Evolutionary conservation across 345 rosid genomes (phyloP), one percentile per base, ranked within the genome.

Genomic region (Camelina neglecta): DNA sequence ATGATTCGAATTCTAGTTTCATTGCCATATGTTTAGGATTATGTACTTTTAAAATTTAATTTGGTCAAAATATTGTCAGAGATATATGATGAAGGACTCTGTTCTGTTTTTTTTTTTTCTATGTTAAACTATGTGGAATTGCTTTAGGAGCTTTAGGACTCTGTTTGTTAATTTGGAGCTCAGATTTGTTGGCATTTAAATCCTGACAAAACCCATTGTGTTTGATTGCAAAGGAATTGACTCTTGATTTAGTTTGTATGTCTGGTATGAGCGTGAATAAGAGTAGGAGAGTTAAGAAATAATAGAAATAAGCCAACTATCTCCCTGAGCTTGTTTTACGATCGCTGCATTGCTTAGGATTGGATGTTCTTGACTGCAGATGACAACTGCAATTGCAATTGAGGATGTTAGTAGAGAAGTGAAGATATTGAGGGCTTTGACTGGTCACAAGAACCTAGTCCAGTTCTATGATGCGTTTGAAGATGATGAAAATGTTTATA

Each of bases 351-450:
- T 65, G 54, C 48, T 58, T 71, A 36, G 80, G 8, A 47, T 55
- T 57, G 13, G 44, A 50, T 51, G 13, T 49, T 73, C 20, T 79
- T 23, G 39, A 24, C 66, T 78, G 82, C 88, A 93, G 97, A 90
- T 93, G 98, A 93, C 93, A 1, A 93, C 97, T 6, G 89, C 89
- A 44, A 89, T 93, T 74, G 89, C 97, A 3, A 88, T 93, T 24
- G 97, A 92, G 80, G 98, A 93, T 74, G 98, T 93, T 15, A 86
- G 98, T 69, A 87, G 98, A 71, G 97, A 93, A 85, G 98, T 90
- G 69, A 86, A 86, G 85, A 90, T 93, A 75, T 69, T 93, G 63
- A 74, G 84, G 51, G 93, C 98, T 74, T 75, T 93, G 76, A 86
- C 89, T 5, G 97, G 97, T 39, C 95, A 93, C 70, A 84, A 86